Conservation (phyloP, 768 basidiomycete species). For the Mycena belliarum region DNA sequence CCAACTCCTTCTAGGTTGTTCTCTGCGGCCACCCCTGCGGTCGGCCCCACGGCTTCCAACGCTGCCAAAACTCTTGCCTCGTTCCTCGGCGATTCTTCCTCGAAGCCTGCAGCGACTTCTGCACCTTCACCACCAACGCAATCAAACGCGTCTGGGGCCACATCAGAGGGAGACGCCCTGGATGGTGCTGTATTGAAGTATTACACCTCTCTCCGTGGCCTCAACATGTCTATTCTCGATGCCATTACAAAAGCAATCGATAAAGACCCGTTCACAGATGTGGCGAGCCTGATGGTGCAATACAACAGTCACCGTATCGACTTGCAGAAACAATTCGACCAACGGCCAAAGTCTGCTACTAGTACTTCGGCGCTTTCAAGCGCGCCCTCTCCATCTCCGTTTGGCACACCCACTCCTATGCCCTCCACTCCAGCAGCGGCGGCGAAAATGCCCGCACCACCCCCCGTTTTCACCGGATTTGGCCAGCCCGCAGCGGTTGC, state of each 20-base stretch:
- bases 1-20: constrained; percentile 22
- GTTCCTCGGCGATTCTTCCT: constrained; percentile 32
- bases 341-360: constrained; percentile 23
- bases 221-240: constrained; percentile 68
- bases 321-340: constrained; percentile 59
- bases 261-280: constrained; percentile 70
- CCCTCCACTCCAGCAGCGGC: constrained; percentile 1
- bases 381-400: constrained; percentile 20
- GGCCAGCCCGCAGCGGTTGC: constrained; percentile 13
- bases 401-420: constrained; percentile 5
- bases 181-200: constrained; percentile 46
- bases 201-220: constrained; percentile 70
- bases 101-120: constrained; percentile 4
- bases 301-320: constrained; percentile 59
- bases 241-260: constrained; percentile 60
- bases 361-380: constrained; percentile 1
- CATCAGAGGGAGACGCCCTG: constrained; percentile 28
- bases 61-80: constrained; percentile 57
- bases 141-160: not conserved
- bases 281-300: constrained; percentile 53
- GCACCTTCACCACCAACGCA: constrained; percentile 10
- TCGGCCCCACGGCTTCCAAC: constrained; percentile 40
- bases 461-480: constrained; percentile 8
- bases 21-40: constrained; percentile 25
- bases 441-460: constrained; percentile 15